These are phyloP conservation scores for Calocybe cyanea DNA, from an alignment of 768 basidiomycete genomes.

Conservation along the genomic window DNA sequence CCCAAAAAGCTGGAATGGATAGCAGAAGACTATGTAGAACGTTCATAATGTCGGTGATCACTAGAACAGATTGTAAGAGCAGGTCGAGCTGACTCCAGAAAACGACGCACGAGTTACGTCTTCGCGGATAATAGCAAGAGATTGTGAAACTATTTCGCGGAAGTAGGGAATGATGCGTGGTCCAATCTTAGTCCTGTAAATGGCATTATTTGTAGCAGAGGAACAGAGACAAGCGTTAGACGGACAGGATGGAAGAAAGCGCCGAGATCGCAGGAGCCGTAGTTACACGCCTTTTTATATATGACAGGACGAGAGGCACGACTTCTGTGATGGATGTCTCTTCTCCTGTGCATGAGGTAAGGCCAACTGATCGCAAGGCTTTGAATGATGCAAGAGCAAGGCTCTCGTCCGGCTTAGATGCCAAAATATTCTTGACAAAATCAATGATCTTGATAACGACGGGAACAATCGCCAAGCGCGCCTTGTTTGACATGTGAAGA, in stretches of 20 bases:
- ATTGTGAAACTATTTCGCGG: conserved; percentile 61
- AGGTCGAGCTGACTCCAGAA: background rate
- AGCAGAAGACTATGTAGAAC: conserved; percentile 68
- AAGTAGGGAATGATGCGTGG: conserved; percentile 88
- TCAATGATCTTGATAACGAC: conserved; percentile 52
- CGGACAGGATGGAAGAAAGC: conserved; percentile 62
- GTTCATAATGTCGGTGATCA: conserved; percentile 30
- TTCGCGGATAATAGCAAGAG: conserved; percentile 45
- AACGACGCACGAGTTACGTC: conserved; percentile 29
- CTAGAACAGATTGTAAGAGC: conserved; percentile 16
- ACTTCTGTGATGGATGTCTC: conserved; percentile 56
- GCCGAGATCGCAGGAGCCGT: conserved; percentile 46
- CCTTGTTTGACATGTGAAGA: conserved; percentile 49
- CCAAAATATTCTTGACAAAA: conserved; percentile 45
- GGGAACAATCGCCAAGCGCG: conserved; percentile 48
- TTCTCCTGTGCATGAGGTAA: conserved; percentile 60
- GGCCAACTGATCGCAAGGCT: conserved; percentile 57
- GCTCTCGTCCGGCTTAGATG: conserved; percentile 33
- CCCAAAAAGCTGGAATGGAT: conserved; percentile 83
- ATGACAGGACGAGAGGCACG: conserved; percentile 54
- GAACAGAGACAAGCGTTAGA: conserved; percentile 21
- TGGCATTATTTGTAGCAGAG: background rate
- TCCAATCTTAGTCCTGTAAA: conserved; percentile 64
- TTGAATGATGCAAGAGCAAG: conserved; percentile 48
- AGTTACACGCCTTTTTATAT: conserved; percentile 36